Percentiles rank a stretch among this genome's conserved stretches.
Evolutionary conservation across 495 filamentous ascomycete genomes (phyloP).

Genomic region (Aspergillus bertholletiae): DNA sequence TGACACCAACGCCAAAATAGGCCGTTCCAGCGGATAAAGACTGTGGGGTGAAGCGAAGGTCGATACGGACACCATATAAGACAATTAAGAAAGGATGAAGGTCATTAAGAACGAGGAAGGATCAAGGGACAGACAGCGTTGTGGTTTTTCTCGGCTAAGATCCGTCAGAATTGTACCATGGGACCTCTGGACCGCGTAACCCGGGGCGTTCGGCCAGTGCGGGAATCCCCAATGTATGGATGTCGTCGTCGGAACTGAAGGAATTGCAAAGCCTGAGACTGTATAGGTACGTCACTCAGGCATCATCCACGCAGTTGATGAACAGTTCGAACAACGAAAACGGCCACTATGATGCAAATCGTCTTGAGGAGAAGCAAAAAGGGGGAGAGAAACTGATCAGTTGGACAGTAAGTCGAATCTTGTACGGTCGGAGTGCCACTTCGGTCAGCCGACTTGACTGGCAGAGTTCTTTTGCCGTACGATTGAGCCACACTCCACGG

Average conservation of each 20-base stretch:
- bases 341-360: not conserved
- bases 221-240: not conserved
- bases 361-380: not conserved
- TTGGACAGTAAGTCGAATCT: not conserved
- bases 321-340: not conserved
- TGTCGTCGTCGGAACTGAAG: not conserved
- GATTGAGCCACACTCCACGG: not conserved
- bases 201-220: constrained; percentile 5
- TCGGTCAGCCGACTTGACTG: constrained; percentile 10
- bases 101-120: not conserved
- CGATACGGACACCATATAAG: constrained; percentile 11
- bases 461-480: not conserved
- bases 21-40: constrained; percentile 4
- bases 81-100: constrained; percentile 7
- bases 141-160: constrained; percentile 12
- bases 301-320: constrained; percentile 8
- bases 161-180: constrained; percentile 22
- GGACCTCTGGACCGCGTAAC: constrained; percentile 20
- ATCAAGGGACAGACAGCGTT: not conserved
- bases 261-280: not conserved
- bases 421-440: constrained; percentile 1
- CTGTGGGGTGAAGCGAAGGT: not conserved
- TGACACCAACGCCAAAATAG: constrained; percentile 5
- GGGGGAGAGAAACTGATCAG: not conserved
- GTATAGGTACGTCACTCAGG: constrained; percentile 7